A percentile compares a stretch with the other conserved stretches of the same genome.
These are phyloP conservation scores for Terfezia claveryi DNA, from an alignment of 495 filamentous ascomycete species.

Conservation along the genomic window DNA sequence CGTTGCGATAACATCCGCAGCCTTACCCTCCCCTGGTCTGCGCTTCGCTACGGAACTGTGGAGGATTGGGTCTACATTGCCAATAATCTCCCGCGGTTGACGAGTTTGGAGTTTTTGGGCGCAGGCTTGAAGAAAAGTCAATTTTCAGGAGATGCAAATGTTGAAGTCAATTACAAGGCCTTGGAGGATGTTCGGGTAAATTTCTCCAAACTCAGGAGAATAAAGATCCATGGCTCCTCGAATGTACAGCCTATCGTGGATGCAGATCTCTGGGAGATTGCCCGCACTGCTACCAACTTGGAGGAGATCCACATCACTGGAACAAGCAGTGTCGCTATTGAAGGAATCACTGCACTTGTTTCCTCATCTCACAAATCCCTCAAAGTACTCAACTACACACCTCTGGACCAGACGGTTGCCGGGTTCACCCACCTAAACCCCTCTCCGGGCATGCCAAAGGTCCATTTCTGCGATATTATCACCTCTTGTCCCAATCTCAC, in stretches of 20 bases:
- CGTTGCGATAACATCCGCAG: constrained; percentile 24
- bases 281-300: constrained; percentile 28
- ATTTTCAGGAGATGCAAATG: constrained; percentile 5
- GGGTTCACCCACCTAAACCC: constrained; percentile 27
- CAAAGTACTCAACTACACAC: constrained; percentile 31
- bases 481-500: constrained; percentile 25
- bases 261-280: constrained; percentile 26
- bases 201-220: constrained; percentile 25
- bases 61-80: constrained; percentile 26
- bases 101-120: constrained; percentile 29
- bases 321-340: constrained; percentile 26
- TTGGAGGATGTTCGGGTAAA: constrained; percentile 21
- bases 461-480: constrained; percentile 26
- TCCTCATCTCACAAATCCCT: constrained; percentile 26
- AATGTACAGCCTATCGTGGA: constrained; percentile 30
- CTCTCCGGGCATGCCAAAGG: constrained; percentile 19
- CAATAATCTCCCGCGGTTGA: constrained; percentile 20
- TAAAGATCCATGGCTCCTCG: constrained; percentile 33
- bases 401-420: constrained; percentile 22
- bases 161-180: constrained; percentile 15
- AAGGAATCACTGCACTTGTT: constrained; percentile 25
- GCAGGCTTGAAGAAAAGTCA: constrained; percentile 25
- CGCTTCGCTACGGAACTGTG: constrained; percentile 24
- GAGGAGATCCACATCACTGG: constrained; percentile 31
- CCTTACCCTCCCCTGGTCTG: constrained; percentile 32